A percentile compares a stretch with the other conserved stretches of the same genome.
Conservation (phyloP, 345 rosid species). For the Melaleuca quinquenervia region DNA sequence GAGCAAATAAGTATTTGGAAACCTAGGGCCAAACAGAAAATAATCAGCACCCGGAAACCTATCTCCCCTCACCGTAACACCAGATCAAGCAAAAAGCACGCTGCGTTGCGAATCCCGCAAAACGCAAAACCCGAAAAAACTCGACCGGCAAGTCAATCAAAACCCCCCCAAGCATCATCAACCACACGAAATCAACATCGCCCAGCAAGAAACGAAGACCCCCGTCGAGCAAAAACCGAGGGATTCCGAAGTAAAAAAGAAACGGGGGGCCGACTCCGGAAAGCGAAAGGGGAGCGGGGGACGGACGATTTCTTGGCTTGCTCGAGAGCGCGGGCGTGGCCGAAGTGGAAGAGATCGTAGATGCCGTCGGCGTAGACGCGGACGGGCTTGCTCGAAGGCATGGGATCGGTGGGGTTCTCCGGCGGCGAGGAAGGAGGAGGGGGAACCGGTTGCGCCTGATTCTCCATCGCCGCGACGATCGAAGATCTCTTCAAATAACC, state of each 20-base stretch:
- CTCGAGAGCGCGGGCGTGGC: conserved; percentile 94
- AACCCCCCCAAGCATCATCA: background rate
- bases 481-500: background rate
- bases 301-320: conserved; percentile 84
- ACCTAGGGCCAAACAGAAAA: conserved; percentile 23
- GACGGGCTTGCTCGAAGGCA: conserved; percentile 45
- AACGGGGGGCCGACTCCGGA: background rate
- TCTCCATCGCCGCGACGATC: background rate
- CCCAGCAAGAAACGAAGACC: background rate
- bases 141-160: background rate
- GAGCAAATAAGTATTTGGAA: conserved; percentile 65
- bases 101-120: background rate
- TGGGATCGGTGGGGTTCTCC: background rate
- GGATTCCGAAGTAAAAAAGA: background rate
- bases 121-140: background rate
- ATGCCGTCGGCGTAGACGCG: conserved; percentile 98
- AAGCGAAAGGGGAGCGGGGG: background rate
- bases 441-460: background rate
- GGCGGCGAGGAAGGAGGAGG: background rate
- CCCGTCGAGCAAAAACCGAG: background rate
- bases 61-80: background rate
- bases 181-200: background rate
- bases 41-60: background rate
- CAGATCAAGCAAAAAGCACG: background rate
- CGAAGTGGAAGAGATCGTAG: conserved; percentile 97